Percentiles rank a stretch among this genome's conserved stretches.
These are phyloP conservation scores for Phoma sp. DNA, from an alignment of 2,329 filamentous ascomycete genomes.

Conservation along the genomic window DNA sequence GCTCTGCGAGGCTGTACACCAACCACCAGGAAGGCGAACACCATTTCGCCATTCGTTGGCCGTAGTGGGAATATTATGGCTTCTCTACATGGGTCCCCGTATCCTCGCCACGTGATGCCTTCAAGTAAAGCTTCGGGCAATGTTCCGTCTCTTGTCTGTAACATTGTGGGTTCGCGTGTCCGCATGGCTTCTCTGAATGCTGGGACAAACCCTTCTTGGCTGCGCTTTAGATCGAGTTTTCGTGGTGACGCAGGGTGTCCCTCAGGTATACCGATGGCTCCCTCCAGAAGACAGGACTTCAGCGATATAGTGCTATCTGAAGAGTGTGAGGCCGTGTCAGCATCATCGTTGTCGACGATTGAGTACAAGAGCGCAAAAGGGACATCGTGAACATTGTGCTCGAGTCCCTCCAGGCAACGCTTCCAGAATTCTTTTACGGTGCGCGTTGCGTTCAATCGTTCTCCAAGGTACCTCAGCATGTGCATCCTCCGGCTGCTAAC, in stretches of 20 bases:
- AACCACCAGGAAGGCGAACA: slow-evolving; percentile 41
- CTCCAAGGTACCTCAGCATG: slow-evolving; percentile 49
- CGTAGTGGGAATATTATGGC: slow-evolving; percentile 43
- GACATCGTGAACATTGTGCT: slow-evolving; percentile 45
- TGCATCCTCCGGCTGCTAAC: slow-evolving; percentile 48
- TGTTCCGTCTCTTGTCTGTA: slow-evolving; percentile 35
- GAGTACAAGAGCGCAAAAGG: slow-evolving; percentile 45
- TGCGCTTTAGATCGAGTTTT: slow-evolving; percentile 36
- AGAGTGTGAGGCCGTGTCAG: slow-evolving; percentile 32
- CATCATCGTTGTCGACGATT: slow-evolving; percentile 35
- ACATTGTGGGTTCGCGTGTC: slow-evolving; percentile 36
- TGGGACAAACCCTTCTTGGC: slow-evolving; percentile 40
- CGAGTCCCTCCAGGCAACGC: slow-evolving; percentile 57
- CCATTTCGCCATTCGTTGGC: slow-evolving; percentile 38
- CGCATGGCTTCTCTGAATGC: slow-evolving; percentile 44
- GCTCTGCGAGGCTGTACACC: slow-evolving; percentile 43
- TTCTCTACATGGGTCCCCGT: slow-evolving; percentile 41
- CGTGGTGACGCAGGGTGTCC: slow-evolving; percentile 39
- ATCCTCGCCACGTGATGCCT: slow-evolving; percentile 42
- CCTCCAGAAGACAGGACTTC: slow-evolving; percentile 42
- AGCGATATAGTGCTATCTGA: slow-evolving; percentile 35
- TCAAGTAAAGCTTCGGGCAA: slow-evolving; percentile 36
- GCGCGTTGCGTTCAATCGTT: slow-evolving; percentile 39
- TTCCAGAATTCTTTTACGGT: slow-evolving; percentile 54
- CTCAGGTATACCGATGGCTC: slow-evolving; percentile 40